phyloP scores from a whole-genome alignment of 495 filamentous ascomycete species.

The Penicillium roqueforti region DNA sequence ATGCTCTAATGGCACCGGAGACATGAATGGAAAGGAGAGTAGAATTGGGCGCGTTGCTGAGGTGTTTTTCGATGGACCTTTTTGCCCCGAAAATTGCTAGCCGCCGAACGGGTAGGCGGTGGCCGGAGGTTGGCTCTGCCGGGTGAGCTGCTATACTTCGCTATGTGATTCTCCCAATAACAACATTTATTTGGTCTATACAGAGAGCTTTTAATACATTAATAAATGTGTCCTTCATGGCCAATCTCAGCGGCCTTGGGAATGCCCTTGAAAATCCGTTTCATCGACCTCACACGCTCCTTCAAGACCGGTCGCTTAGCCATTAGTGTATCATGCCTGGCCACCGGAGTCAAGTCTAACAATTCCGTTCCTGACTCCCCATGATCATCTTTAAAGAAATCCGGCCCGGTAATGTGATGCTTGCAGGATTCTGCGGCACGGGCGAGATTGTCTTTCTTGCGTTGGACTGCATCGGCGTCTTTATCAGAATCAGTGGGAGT shows the following conservation, averaged over 20 bases:
- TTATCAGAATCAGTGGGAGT: constrained; percentile 17
- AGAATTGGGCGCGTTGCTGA: constrained; percentile 6
- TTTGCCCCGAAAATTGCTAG: constrained; percentile 29
- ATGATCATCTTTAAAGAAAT: constrained; percentile 28
- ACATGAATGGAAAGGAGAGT: constrained; percentile 11
- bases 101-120: constrained; percentile 29
- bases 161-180: neutral
- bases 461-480: constrained; percentile 30
- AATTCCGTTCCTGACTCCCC: constrained; percentile 19
- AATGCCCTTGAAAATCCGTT: constrained; percentile 46
- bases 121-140: constrained; percentile 18
- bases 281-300: constrained; percentile 27
- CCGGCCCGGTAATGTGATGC: constrained; percentile 34
- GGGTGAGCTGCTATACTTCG: neutral
- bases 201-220: constrained; percentile 2
- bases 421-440: constrained; percentile 34
- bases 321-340: constrained; percentile 27
- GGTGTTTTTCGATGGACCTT: constrained; percentile 10
- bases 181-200: constrained; percentile 1
- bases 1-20: constrained; percentile 16
- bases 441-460: constrained; percentile 40
- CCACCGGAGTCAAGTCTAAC: constrained; percentile 31
- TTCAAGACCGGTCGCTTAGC: constrained; percentile 26
- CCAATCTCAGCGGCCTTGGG: constrained; percentile 43
- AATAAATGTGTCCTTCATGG: constrained; percentile 43